A percentile compares a stretch with the other conserved stretches of the same genome.
phyloP scores from a whole-genome alignment of 177 flowering plant genomes.

The Vitis hybrid region DNA sequence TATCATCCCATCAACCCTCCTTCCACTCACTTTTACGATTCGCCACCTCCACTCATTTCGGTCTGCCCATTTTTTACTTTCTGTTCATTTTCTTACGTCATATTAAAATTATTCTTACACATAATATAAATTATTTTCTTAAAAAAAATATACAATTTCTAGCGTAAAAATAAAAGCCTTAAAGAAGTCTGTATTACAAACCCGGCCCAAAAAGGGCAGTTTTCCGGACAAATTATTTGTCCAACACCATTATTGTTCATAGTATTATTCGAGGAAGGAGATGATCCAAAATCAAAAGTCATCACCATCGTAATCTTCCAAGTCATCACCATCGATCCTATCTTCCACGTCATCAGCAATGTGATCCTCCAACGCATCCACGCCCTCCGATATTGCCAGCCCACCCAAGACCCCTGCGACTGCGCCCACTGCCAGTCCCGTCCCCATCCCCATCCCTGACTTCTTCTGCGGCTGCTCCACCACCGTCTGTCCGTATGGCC shows the following conservation, averaged over 20 bases:
- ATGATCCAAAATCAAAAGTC: constrained; percentile 1
- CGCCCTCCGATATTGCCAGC: constrained; percentile 66
- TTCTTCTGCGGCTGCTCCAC: constrained; percentile 43
- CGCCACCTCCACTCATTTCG: too few species aligned
- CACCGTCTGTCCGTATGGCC: background rate
- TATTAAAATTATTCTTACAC: too few species aligned
- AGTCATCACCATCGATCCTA: constrained; percentile 63
- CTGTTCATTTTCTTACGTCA: too few species aligned
- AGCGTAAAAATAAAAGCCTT: too few species aligned
- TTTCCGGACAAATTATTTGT: too few species aligned
- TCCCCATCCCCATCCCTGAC: constrained; percentile 58
- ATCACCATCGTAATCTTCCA: constrained; percentile 35
- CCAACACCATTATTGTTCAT: background rate
- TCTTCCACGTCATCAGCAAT: constrained; percentile 65
- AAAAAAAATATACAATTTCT: too few species aligned
- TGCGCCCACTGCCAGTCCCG: constrained; percentile 84
- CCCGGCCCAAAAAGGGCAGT: too few species aligned
- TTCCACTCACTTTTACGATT: too few species aligned
- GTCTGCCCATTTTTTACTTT: too few species aligned
- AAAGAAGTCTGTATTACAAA: too few species aligned
- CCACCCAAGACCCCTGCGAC: constrained; percentile 79
- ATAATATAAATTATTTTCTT: too few species aligned
- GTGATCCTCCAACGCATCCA: constrained; percentile 60
- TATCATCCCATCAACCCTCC: too few species aligned
- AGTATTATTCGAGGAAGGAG: background rate